Evolutionary conservation across 805 yeast genomes (phyloP).

Genomic region (Saturnispora mendoncae): DNA sequence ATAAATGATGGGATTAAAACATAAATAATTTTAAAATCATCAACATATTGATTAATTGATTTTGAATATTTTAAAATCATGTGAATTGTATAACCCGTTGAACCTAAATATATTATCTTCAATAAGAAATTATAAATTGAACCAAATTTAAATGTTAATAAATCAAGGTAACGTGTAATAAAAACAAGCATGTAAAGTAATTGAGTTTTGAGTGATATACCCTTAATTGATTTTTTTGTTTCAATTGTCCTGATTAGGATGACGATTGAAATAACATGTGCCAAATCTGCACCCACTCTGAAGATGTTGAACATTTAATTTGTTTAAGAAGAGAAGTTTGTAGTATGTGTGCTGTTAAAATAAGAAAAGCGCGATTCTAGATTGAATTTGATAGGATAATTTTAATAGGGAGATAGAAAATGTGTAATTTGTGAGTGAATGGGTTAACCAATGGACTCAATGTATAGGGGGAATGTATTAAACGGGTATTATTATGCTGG

Average conservation of each 20-base stretch:
- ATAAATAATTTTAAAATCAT: constrained; percentile 66
- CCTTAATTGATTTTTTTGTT: constrained; percentile 57
- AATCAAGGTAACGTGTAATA: constrained; percentile 62
- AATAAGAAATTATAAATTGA: constrained; percentile 70
- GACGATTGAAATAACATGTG: constrained; percentile 74
- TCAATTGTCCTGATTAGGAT: constrained; percentile 67
- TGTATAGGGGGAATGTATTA: too few relatives aligned
- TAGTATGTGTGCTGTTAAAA: too few relatives aligned
- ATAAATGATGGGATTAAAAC: constrained; percentile 55
- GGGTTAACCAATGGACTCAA: too few relatives aligned
- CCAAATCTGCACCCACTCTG: constrained; percentile 51
- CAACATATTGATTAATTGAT: constrained; percentile 53
- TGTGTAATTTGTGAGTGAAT: too few relatives aligned
- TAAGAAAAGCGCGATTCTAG: too few relatives aligned
- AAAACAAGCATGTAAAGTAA: constrained; percentile 66
- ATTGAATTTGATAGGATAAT: too few relatives aligned
- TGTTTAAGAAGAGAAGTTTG: too few relatives aligned
- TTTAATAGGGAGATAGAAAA: too few relatives aligned
- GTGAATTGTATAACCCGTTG: constrained; percentile 68
- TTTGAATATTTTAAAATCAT: constrained; percentile 57
- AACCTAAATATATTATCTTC: constrained; percentile 72
- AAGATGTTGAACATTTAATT: constrained; percentile 32
- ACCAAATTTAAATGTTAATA: constrained; percentile 40
- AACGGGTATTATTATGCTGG: too few relatives aligned
- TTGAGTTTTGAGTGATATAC: constrained; percentile 87